Conservation (phyloP, 2,329 filamentous ascomycete genomes). For the Cylindrodendrum hubeiense region DNA sequence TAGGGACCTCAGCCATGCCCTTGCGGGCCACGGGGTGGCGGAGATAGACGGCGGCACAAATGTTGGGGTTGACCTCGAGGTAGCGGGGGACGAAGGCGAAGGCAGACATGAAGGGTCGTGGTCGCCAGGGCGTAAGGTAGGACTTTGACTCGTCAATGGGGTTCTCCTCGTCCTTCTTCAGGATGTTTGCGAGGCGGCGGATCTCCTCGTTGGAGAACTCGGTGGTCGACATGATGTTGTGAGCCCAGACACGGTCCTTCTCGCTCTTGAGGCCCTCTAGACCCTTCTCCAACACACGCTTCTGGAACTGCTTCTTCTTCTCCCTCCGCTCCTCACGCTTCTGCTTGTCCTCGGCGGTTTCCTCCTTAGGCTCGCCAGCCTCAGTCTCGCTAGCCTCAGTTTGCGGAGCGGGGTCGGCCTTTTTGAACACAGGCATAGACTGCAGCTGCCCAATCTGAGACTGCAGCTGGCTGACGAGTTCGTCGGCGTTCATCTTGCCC, state of each 20-base stretch:
- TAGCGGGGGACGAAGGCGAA: conserved; percentile 97
- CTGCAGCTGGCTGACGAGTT: conserved; percentile 50
- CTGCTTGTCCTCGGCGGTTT: conserved; percentile 28
- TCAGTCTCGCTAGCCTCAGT: conserved; percentile 17
- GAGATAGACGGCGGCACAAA: conserved; percentile 95
- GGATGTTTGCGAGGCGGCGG: conserved; percentile 64
- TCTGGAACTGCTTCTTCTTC: conserved; percentile 44
- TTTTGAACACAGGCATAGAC: conserved; percentile 47
- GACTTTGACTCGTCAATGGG: conserved; percentile 82
- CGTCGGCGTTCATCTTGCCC: conserved; percentile 42
- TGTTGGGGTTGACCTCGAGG: conserved; percentile 96
- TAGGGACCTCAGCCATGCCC: conserved; percentile 84
- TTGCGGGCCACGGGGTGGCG: conserved; percentile 91
- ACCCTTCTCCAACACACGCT: conserved; percentile 50
- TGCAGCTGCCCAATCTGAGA: conserved; percentile 50
- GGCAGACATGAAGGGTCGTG: conserved; percentile 86
- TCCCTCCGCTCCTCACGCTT: conserved; percentile 32
- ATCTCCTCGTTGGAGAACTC: conserved; percentile 63
- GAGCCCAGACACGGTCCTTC: conserved; percentile 47
- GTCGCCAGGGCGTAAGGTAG: conserved; percentile 91
- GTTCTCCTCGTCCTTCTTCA: conserved; percentile 78
- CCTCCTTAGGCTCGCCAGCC: conserved; percentile 24
- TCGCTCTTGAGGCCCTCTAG: conserved; percentile 50
- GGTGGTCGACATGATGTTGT: conserved; percentile 49
- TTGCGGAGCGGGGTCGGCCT: conserved; percentile 39